Evolutionary conservation across 2,329 filamentous ascomycete species (phyloP).

Genomic region (Sclerotinia glacialis): DNA sequence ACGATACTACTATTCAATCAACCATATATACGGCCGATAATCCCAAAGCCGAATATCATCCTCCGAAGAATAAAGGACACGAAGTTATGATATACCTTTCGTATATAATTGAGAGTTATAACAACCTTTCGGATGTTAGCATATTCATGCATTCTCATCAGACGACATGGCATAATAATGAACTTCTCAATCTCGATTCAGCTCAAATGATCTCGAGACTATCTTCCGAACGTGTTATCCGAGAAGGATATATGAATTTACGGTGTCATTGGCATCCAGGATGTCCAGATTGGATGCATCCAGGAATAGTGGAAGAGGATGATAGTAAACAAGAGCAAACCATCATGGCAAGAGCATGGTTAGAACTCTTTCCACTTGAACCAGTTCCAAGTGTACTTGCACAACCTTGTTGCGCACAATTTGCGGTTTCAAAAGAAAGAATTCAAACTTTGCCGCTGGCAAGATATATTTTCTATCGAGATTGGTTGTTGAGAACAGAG

Average conservation of each 20-base stretch:
- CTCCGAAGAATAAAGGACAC: conserved; percentile 46
- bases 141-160: conserved; percentile 47
- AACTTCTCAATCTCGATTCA: conserved; percentile 32
- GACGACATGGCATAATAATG: conserved; percentile 41
- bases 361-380: conserved; percentile 31
- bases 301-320: conserved; percentile 28
- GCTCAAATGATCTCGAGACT: conserved; percentile 39
- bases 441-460: conserved; percentile 48
- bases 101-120: conserved; percentile 62
- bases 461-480: conserved; percentile 55
- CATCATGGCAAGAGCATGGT: conserved; percentile 41
- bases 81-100: conserved; percentile 43
- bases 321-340: conserved; percentile 14
- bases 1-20: neutral
- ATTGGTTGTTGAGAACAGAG: conserved; percentile 58
- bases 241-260: conserved; percentile 58
- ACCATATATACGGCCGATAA: conserved; percentile 35
- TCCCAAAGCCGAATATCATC: conserved; percentile 43
- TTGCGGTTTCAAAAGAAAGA: conserved; percentile 55
- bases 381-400: conserved; percentile 49
- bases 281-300: conserved; percentile 50
- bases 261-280: conserved; percentile 59
- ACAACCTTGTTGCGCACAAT: conserved; percentile 62
- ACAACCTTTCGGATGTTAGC: conserved; percentile 45
- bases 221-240: conserved; percentile 42